Evolutionary conservation across 179 eudicot genomes (phyloP).

Genomic region (Patellifolia procumbens): DNA sequence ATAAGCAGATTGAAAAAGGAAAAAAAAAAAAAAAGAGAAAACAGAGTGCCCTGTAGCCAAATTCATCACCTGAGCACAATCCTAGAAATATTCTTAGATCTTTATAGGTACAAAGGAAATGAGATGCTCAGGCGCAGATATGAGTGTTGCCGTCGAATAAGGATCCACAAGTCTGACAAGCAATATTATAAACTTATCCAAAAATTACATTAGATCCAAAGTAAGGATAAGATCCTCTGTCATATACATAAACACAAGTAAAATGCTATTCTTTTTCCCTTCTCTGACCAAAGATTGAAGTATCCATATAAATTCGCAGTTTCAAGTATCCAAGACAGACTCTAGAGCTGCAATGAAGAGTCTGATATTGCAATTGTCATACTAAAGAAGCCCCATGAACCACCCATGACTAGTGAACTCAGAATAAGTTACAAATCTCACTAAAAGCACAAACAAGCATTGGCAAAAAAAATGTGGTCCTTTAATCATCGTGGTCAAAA

Average conservation of each 20-base stretch:
- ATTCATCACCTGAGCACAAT: not conserved
- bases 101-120: not conserved
- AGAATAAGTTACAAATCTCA: not conserved
- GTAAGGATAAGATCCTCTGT: not conserved
- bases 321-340: not conserved
- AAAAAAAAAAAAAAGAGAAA: not conserved
- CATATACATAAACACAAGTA: not conserved
- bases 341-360: not conserved
- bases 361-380: not conserved
- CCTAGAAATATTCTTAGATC: not conserved
- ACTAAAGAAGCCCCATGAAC: not conserved
- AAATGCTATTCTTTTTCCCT: not conserved
- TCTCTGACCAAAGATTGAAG: not conserved
- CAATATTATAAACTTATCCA: not conserved
- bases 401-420: not conserved
- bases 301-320: not conserved
- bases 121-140: not conserved
- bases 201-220: not conserved
- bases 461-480: not conserved
- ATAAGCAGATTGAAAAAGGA: not conserved
- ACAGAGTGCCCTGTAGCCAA: not conserved
- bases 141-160: not conserved
- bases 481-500: not conserved
- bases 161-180: not conserved
- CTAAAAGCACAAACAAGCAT: not conserved